Evolutionary conservation across 345 rosid genomes (phyloP).

Genomic region (Melaleuca quinquenervia): DNA sequence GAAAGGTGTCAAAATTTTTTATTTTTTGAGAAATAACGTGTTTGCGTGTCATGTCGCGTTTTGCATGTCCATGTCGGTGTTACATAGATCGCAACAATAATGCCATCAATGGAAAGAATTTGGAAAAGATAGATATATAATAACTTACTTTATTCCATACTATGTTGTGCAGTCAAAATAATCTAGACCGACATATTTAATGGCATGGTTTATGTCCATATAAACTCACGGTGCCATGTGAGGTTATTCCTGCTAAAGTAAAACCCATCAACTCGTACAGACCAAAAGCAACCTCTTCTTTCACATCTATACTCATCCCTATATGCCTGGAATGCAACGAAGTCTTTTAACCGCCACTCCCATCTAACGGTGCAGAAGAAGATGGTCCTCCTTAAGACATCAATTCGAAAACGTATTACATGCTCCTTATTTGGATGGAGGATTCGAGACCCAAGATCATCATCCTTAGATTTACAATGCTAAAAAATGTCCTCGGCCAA

Average conservation of each 20-base stretch:
- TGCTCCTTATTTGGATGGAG: not conserved
- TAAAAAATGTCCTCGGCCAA: not conserved
- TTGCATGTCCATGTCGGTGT: too few species aligned
- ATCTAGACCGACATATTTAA: not conserved
- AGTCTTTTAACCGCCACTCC: not conserved
- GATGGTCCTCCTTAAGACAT: not conserved
- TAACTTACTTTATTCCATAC: not conserved
- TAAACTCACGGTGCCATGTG: rapidly evolving
- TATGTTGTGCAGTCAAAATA: not conserved
- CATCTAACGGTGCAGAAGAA: not conserved
- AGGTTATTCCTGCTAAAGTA: not conserved
- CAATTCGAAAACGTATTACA: not conserved
- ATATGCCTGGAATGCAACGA: not conserved
- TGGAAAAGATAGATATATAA: not conserved
- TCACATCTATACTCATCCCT: not conserved
- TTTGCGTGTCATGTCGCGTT: too few species aligned
- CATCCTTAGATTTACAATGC: not conserved
- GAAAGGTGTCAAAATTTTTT: too few species aligned
- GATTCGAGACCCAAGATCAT: not conserved
- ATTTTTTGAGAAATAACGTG: too few species aligned
- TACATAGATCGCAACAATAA: too few species aligned
- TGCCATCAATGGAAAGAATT: not conserved
- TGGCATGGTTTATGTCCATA: not conserved
- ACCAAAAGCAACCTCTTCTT: not conserved
- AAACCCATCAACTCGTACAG: not conserved